phyloP scores from a whole-genome alignment of 495 filamentous ascomycete species.

The Annulohypoxylon bovei region DNA sequence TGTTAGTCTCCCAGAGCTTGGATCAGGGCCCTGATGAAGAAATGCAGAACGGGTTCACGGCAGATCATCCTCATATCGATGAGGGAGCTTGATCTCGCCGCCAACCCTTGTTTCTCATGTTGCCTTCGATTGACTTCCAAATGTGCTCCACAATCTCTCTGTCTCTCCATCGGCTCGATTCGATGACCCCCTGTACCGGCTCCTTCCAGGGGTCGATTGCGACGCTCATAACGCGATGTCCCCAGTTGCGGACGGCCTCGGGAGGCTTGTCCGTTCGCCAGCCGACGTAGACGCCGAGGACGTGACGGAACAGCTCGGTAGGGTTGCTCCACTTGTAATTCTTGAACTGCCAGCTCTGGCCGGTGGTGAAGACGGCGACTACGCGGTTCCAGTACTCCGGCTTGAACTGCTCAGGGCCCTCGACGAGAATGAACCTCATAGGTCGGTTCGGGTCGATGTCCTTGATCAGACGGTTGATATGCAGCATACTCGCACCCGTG shows the following conservation, averaged over 20 bases:
- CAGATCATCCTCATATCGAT: conserved; percentile 48
- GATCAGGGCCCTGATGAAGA: background rate
- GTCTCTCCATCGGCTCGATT: conserved; percentile 83
- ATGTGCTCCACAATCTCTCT: conserved; percentile 92
- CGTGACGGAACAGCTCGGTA: conserved; percentile 86
- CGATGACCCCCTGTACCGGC: conserved; percentile 54
- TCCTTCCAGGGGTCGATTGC: conserved; percentile 83
- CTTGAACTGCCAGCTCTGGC: conserved; percentile 98
- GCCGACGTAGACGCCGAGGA: conserved; percentile 87
- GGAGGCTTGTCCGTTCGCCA: conserved; percentile 89
- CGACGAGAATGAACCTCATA: conserved; percentile 93
- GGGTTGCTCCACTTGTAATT: conserved; percentile 95
- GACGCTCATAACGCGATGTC: conserved; percentile 78
- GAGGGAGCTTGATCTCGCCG: conserved; percentile 69
- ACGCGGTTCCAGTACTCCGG: conserved; percentile 97
- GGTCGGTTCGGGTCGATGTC: conserved; percentile 75
- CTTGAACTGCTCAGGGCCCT: conserved; percentile 91
- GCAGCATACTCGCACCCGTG: conserved; percentile 77
- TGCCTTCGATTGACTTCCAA: conserved; percentile 88
- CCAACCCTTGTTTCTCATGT: conserved; percentile 90
- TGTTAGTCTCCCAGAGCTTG: background rate
- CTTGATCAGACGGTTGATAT: conserved; percentile 81
- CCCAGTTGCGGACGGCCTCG: conserved; percentile 80
- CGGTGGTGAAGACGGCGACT: conserved; percentile 97
- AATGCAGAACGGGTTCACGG: background rate